phyloP scores from a whole-genome alignment of 163 green algal genomes.

The Prototheca wickerhamii region DNA sequence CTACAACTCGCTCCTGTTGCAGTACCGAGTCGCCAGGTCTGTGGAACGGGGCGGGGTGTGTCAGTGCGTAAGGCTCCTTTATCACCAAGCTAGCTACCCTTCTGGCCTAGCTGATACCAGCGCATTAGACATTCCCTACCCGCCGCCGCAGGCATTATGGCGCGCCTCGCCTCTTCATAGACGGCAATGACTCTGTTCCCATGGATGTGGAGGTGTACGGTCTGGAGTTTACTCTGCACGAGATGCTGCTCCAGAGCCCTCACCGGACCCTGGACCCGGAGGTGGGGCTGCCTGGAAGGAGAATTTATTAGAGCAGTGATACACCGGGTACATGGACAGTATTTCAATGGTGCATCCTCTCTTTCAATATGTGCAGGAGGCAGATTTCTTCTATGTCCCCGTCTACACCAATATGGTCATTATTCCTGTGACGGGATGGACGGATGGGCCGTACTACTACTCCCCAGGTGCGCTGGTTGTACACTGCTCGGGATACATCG shows the following conservation, averaged over 20 bases:
- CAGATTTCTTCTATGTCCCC: conserved; percentile 71
- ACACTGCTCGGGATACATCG: no score
- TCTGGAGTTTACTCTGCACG: conserved; percentile 48
- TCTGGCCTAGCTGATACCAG: no score
- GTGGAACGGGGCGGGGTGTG: no score
- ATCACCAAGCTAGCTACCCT: no score
- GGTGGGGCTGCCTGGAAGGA: neutral
- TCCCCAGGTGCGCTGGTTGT: neutral
- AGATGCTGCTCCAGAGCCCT: conserved; percentile 52
- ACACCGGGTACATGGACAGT: no score
- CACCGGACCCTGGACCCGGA: conserved; percentile 67
- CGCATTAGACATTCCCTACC: no score
- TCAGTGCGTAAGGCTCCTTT: no score
- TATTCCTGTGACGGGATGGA: conserved; percentile 31
- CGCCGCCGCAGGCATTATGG: neutral
- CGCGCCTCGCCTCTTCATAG: conserved; percentile 20
- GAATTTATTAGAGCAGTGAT: neutral
- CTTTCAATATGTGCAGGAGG: conserved; percentile 18
- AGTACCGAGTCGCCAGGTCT: no score
- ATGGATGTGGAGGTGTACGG: conserved; percentile 35
- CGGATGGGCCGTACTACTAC: conserved; percentile 32
- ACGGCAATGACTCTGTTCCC: conserved; percentile 30
- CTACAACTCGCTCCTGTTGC: conserved; percentile 41
- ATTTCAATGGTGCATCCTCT: no score
- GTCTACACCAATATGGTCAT: conserved; percentile 46